These are phyloP conservation scores for Sclerotinia nivalis DNA, from an alignment of 2,329 filamentous ascomycete genomes.

Conservation along the genomic window DNA sequence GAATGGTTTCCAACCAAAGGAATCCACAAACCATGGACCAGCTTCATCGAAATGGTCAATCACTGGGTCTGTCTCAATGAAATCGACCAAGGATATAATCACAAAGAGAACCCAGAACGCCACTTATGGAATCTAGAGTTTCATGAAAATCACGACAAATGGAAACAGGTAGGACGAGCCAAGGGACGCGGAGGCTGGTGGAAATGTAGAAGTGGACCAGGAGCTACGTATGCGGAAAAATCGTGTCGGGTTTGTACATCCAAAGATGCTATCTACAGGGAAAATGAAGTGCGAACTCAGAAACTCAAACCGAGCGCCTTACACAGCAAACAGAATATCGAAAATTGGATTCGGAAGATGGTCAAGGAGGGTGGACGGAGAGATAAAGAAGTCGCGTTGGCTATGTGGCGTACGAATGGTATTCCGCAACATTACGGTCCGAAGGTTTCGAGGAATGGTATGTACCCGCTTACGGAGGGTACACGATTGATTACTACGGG, in stretches of 20 bases:
- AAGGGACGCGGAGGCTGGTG: conserved; percentile 35
- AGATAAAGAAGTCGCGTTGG: conserved; percentile 8
- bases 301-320: neutral
- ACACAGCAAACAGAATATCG: neutral
- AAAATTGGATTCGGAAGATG: conserved; percentile 9
- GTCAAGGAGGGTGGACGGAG: neutral
- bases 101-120: conserved; percentile 15
- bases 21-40: conserved; percentile 30
- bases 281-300: neutral
- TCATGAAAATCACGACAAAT: conserved; percentile 32
- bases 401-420: conserved; percentile 1
- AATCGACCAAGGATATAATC: conserved; percentile 24
- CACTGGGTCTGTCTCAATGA: conserved; percentile 28
- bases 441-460: neutral
- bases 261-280: neutral
- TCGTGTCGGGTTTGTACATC: conserved; percentile 28
- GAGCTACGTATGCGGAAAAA: conserved; percentile 30
- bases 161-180: conserved; percentile 29
- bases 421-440: conserved; percentile 16
- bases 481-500: neutral
- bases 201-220: conserved; percentile 32
- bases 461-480: neutral
- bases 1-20: conserved; percentile 37
- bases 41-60: conserved; percentile 29
- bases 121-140: conserved; percentile 33